Base-by-base conservation (phyloP, 2,329 filamentous ascomycete species). In the Chaetomiaceae sp. region DNA sequence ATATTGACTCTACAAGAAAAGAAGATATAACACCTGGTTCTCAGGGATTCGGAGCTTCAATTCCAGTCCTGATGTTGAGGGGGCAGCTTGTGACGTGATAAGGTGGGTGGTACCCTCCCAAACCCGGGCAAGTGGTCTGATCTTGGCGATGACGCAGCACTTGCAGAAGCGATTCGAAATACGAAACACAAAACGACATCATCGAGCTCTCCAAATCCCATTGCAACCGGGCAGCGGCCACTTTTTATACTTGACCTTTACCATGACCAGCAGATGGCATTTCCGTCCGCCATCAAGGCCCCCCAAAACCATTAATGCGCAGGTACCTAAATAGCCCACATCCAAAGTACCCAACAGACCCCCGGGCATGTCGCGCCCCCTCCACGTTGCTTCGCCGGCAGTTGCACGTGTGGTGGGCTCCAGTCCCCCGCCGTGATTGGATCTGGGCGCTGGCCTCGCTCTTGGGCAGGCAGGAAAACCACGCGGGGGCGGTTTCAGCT, bases 81-180 rank as follows among this genome's bases (percentile, higher is more conserved):
- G 37, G 37, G 29, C 7, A 36, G 7, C 37, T 27, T 16, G 41
- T 53, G 54, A 53, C 49, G 54, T 50, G 48, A 53, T 48, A 50
- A 32, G 16, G 41, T 20, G 27, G 36, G 38, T 14, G 11, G 33
- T 40, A 20, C 14, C 25, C 36, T n/a, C n/a, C n/a, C n/a, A n/a
- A n/a, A n/a, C 13, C 33, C 32, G 32, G 46, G 45, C 20, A 36
- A 25, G 41, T 46, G 49, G 51, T 36, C 20, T 32, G 36, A 53
- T 33, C 37, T 36, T 34, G 42, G 44, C 45, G 38, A 53, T 56
- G 54, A 56, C 54, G 54, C 54, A 56, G 49, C 36, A 11, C 29
- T 20, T 32, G 47, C 41, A 48, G 45, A 27, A 18, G 33, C 21
- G 34, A 29, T 37, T n/a, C 13, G 30, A 44, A 16, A 30, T n/a